Conservation (phyloP, 176 grass and related monocot genomes). For the Oryza australiensis region DNA sequence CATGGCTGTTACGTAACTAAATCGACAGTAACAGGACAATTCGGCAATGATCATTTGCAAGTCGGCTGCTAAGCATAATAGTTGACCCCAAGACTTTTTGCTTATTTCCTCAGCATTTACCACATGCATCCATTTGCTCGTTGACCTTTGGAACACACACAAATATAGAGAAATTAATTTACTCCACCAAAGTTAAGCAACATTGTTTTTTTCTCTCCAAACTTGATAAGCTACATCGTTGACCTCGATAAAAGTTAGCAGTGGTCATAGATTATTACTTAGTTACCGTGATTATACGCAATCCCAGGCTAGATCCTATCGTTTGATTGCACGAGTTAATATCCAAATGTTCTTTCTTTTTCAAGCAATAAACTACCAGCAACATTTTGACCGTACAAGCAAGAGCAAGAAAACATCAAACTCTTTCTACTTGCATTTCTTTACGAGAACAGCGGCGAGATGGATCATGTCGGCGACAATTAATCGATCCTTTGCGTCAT, state of each 20-base stretch:
- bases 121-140: slow-evolving; percentile 32
- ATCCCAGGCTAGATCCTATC: slow-evolving; percentile 3
- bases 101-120: slow-evolving; percentile 22
- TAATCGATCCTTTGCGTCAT: background rate
- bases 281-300: slow-evolving; percentile 36
- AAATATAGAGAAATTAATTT: background rate
- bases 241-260: slow-evolving; percentile 18
- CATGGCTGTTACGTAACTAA: background rate
- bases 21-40: slow-evolving; percentile 19
- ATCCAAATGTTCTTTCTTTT: background rate
- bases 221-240: slow-evolving; percentile 6
- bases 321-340: slow-evolving; percentile 7
- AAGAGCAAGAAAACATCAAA: background rate
- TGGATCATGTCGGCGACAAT: background rate
- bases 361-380: background rate
- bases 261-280: slow-evolving; percentile 21
- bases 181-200: slow-evolving; percentile 29
- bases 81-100: slow-evolving; percentile 26
- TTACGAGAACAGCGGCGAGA: background rate
- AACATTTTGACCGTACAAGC: slow-evolving; percentile 10
- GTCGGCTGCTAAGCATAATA: background rate
- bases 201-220: background rate
- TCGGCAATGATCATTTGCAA: background rate
- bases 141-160: background rate
- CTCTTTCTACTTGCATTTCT: background rate